Evolutionary conservation across 2,329 filamentous ascomycete genomes (phyloP).

Genomic region (Rhexocercosporidium sp.): DNA sequence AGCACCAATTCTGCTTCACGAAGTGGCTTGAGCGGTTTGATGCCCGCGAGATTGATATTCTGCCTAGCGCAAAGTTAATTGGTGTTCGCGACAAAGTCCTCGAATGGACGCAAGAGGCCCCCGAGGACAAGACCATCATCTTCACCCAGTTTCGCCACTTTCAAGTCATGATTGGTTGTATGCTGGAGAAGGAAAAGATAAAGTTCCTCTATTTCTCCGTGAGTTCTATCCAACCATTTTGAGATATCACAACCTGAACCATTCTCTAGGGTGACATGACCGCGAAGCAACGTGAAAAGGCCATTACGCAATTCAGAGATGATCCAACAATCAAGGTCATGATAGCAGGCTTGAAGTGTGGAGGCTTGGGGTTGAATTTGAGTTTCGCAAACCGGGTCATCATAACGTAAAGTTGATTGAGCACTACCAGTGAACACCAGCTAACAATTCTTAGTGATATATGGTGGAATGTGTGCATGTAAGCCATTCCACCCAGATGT

Average conservation of each 20-base stretch:
- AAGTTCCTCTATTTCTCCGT: slow-evolving; percentile 37
- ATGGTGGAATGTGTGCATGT: slow-evolving; percentile 18
- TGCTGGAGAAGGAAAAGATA: slow-evolving; percentile 55
- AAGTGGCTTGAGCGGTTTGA: slow-evolving; percentile 6
- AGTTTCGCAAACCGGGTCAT: slow-evolving; percentile 53
- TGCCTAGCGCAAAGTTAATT: slow-evolving; percentile 45
- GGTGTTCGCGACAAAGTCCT: slow-evolving; percentile 39
- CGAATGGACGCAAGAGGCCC: slow-evolving; percentile 47
- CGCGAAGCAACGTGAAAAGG: slow-evolving; percentile 47
- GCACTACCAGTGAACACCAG: neutral
- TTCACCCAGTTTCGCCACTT: slow-evolving; percentile 62
- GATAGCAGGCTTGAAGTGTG: slow-evolving; percentile 58
- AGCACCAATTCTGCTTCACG: neutral
- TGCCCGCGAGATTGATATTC: slow-evolving; percentile 15
- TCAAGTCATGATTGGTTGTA: slow-evolving; percentile 50
- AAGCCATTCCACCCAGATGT: neutral
- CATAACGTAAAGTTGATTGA: slow-evolving; percentile 11
- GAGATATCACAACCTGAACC: neutral
- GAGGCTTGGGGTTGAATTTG: slow-evolving; percentile 58
- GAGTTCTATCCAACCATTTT: neutral
- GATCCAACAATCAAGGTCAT: slow-evolving; percentile 45
- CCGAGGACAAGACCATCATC: slow-evolving; percentile 58
- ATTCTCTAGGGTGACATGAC: slow-evolving; percentile 53
- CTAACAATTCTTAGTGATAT: slow-evolving; percentile 14
- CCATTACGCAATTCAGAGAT: slow-evolving; percentile 50